These are phyloP conservation scores for Fusarium nanum DNA, from an alignment of 2,329 filamentous ascomycete genomes.

Conservation along the genomic window DNA sequence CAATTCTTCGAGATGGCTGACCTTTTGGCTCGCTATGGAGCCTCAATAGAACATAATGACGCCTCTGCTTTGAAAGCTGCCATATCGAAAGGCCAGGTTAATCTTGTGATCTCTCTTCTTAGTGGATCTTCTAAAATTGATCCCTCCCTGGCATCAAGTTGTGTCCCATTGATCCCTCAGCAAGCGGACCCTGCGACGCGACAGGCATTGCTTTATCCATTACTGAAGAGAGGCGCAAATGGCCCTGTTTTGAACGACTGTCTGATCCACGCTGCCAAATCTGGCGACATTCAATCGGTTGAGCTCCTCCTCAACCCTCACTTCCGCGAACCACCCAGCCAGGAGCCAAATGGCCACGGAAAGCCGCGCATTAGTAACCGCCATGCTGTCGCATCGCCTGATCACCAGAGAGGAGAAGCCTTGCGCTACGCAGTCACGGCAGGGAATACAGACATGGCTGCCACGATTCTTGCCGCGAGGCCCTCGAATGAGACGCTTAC, in stretches of 20 bases:
- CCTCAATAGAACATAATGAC: constrained; percentile 66
- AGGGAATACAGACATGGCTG: constrained; percentile 58
- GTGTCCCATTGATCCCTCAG: constrained; percentile 62
- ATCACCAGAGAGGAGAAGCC: constrained; percentile 64
- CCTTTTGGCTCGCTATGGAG: constrained; percentile 65
- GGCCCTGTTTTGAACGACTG: constrained; percentile 61
- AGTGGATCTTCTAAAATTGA: constrained; percentile 57
- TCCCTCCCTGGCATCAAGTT: constrained; percentile 61
- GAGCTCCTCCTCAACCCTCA: constrained; percentile 62
- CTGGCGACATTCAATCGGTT: constrained; percentile 60
- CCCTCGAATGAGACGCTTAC: constrained; percentile 62
- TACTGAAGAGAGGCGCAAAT: constrained; percentile 64
- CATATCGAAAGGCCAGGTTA: constrained; percentile 58
- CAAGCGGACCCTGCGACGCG: constrained; percentile 60
- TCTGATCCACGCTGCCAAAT: constrained; percentile 62
- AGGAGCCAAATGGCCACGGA: constrained; percentile 34
- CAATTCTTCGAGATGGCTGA: constrained; percentile 66
- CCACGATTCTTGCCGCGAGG: constrained; percentile 59
- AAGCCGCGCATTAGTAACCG: constrained; percentile 51
- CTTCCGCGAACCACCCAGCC: constrained; percentile 53
- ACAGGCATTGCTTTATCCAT: constrained; percentile 56
- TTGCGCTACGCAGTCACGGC: constrained; percentile 62
- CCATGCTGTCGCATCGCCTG: constrained; percentile 64
- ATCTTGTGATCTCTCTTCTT: constrained; percentile 61
- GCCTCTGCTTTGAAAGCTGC: constrained; percentile 62